Conservation (phyloP, 2,329 filamentous ascomycete species). For the Penicillium hesseltinei region DNA sequence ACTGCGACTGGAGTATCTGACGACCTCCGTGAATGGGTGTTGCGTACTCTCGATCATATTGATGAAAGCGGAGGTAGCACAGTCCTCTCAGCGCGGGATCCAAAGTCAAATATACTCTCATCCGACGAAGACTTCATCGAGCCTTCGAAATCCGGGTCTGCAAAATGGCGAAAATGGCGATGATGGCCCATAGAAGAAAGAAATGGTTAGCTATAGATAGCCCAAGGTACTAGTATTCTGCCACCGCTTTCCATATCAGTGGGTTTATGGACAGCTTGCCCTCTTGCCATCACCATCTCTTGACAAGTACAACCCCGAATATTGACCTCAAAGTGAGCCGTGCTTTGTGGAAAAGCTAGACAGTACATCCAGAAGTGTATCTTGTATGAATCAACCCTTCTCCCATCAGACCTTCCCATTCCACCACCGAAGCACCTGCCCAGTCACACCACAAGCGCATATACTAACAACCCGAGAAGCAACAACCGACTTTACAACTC, state of each 20-base stretch:
- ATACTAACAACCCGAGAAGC: conserved; percentile 6
- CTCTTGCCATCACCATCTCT: conserved; percentile 12
- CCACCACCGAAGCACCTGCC: not conserved
- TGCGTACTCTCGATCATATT: too few species aligned
- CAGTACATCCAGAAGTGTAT: not conserved
- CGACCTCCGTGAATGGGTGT: too few species aligned
- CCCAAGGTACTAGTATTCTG: conserved; percentile 13
- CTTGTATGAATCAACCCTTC: not conserved
- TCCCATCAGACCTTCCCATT: not conserved
- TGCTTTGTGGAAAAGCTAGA: not conserved
- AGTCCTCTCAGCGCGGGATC: too few species aligned
- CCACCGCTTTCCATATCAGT: conserved; percentile 21
- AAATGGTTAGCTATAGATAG: not conserved
- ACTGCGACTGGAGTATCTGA: too few species aligned
- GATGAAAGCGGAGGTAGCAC: too few species aligned
- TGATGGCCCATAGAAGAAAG: not conserved
- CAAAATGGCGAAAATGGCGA: too few species aligned
- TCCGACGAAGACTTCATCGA: too few species aligned
- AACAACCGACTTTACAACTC: not conserved
- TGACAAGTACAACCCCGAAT: not conserved
- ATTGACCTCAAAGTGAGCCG: not conserved
- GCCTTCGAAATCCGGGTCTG: too few species aligned
- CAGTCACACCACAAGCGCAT: not conserved
- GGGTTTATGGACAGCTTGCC: conserved; percentile 27
- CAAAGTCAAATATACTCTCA: too few species aligned